Evolutionary conservation across 345 rosid species (phyloP), one percentile per base, ranked within the genome.

Genomic region (Salix exigua): DNA sequence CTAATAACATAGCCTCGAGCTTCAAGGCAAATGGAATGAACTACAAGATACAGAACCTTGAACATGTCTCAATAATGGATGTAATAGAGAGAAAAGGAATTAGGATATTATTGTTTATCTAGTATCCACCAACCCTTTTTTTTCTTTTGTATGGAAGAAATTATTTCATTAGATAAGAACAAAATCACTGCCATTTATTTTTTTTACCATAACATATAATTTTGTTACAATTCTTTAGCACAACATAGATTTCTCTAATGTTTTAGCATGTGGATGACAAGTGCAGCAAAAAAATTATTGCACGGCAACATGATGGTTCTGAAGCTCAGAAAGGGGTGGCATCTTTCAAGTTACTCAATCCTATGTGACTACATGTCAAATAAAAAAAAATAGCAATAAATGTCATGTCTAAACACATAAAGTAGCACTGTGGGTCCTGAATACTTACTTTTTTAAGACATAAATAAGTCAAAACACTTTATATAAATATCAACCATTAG

Each of bases 11-110:
- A 77, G 46, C 72, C 50, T 73, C 17, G 37, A 46, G 21, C 40
- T 50, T 65, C 48, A 42, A 67, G 73, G 33, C 14, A 71, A 63
- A 28, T 31, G 6, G 63, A 68, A 58, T n/a, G 42, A 50, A 44
- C 72, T 17, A 72, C 55, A 75, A 62, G 38, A 65, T 71, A 74
- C 3, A 73, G 21, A 72, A 44, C 7, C 69, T 18, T n/a, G 38
- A 14, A 72, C 19, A 44, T 6, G 73, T 81, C 66, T 51, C 64
- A 14, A 71, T 33, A 53, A 71, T 63, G 71, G 51, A 31, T n/a
- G 13, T 13, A 44, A 77, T 51, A 65, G 50, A 71, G 62, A 74
- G 55, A 67, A 38, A 48, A 28, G 51, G 83, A 61, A 66, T 26
- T 73, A 26, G 42, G 5, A 18, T 17, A 33, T 66, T 26, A 8